Base-by-base conservation (phyloP, 352 stramenopile genomes). In the Globisporangium sylvaticum region DNA sequence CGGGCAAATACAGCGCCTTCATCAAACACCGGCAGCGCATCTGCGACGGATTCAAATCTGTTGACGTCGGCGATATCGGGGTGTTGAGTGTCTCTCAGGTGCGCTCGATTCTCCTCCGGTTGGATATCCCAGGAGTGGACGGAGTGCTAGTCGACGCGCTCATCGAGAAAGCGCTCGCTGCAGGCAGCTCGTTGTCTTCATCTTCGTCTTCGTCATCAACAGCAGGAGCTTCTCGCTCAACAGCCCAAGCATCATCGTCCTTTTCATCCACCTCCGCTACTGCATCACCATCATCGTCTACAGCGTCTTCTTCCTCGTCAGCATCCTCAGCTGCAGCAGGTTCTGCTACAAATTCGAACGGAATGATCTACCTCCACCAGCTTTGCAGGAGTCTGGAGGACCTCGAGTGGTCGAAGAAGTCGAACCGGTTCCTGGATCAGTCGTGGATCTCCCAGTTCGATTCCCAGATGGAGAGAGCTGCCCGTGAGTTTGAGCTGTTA, bases 381-480 rank as follows among this genome's bases (percentile, higher is more conserved):
- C 65, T 94, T 25, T 66, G 67, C n/a, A 80, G 78, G 53, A 73
- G 73, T 4, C 62, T 94, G 20, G 77, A 88, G 44, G 80, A 93
- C 29, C 73, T 90, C 18, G 77, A 89, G 44, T 90, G 75, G 79
- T 68, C 69, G 50, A 90, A 84, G 66, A 88, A 86, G 52, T 66
- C 84, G 2, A 95, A 95, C 54, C 81, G 81, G 12, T 95, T 94
- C 50, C 72, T 95, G 4, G 83, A 93, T 50, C 81, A 81, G 46
- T 88, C 80, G 44, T 95, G 84, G 88, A 72, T 95, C 29, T 67
- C 73, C 15, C 88, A 94, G 62, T 95, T 94, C 56, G 85, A 95
- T 65, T 82, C 81, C 54, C 88, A 95, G 53, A 71, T 95, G 56
- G 86, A 95, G 53, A 77, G 81, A 24, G 83, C 84, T 1, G 74